phyloP scores from a whole-genome alignment of 192 early-diverging fungal species.

The Pilaira anomala region DNA sequence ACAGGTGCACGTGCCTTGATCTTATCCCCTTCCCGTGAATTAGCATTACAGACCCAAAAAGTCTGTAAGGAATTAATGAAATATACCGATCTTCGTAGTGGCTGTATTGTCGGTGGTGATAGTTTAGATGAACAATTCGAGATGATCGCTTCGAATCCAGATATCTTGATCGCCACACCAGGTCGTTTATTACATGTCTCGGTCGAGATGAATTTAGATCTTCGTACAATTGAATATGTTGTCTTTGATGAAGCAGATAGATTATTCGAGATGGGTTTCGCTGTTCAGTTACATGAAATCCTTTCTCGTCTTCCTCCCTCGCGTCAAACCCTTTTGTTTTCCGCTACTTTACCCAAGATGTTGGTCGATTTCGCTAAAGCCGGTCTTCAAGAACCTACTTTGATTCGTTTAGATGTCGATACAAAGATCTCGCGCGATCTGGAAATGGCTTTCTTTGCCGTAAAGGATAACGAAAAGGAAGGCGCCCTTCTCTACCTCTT shows the following conservation, averaged over 20 bases:
- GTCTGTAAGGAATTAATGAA: constrained; percentile 90
- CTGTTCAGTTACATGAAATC: constrained; percentile 92
- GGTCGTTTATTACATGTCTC: constrained; percentile 80
- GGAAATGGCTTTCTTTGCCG: constrained; percentile 88
- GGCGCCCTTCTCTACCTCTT: constrained; percentile 85
- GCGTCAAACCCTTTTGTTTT: constrained; percentile 93
- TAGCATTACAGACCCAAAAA: constrained; percentile 95
- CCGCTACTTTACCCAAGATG: constrained; percentile 90
- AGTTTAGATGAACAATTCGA: constrained; percentile 95
- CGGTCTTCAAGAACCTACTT: constrained; percentile 87
- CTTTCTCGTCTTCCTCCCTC: constrained; percentile 74
- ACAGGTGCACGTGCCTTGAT: constrained; percentile 80
- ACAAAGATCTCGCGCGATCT: constrained; percentile 93
- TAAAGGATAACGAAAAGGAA: constrained; percentile 87
- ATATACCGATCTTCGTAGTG: constrained; percentile 86
- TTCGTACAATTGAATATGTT: constrained; percentile 89
- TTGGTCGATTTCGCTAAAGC: constrained; percentile 98
- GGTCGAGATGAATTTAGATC: constrained; percentile 89
- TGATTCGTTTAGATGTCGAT: constrained; percentile 92
- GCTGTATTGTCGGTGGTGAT: constrained; percentile 93
- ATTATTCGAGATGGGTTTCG: constrained; percentile 96
- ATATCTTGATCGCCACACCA: constrained; percentile 85
- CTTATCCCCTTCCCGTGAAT: constrained; percentile 92
- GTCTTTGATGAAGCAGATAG: constrained; percentile 99
- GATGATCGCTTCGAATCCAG: constrained; percentile 91